Percentiles rank a stretch among this genome's conserved stretches.
Evolutionary conservation across 2,329 filamentous ascomycete genomes (phyloP).

Genomic region (Myriosclerotinia scirpicola): DNA sequence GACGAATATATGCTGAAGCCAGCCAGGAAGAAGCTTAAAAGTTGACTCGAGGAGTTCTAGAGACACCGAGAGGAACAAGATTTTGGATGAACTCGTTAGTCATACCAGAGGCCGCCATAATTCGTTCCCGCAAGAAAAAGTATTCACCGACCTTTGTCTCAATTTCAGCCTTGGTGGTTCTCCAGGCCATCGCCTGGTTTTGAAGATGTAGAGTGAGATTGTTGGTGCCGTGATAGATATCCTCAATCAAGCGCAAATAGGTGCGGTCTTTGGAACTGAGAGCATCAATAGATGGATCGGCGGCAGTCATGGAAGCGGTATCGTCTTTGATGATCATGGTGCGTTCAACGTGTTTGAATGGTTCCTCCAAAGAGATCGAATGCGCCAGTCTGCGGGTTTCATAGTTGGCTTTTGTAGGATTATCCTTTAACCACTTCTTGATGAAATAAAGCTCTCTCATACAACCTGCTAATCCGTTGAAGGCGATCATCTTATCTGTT

Average conservation of each 20-base stretch:
- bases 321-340: conserved; percentile 9
- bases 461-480: conserved; percentile 4
- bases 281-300: not conserved
- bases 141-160: conserved; percentile 13
- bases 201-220: conserved; percentile 17
- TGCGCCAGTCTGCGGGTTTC: not conserved
- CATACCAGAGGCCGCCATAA: conserved; percentile 15
- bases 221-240: conserved; percentile 13
- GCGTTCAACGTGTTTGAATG: conserved; percentile 9
- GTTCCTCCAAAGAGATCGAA: conserved; percentile 5
- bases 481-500: conserved; percentile 15
- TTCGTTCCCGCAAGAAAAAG: conserved; percentile 3
- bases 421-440: not conserved
- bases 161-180: conserved; percentile 5
- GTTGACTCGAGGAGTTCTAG: conserved; percentile 16
- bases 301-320: not conserved
- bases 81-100: conserved; percentile 6
- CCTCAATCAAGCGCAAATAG: conserved; percentile 15
- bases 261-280: conserved; percentile 10
- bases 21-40: not conserved
- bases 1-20: not conserved
- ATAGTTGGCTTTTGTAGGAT: not conserved
- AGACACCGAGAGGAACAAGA: not conserved
- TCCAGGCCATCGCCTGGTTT: conserved; percentile 11
- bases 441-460: conserved; percentile 17